Base-by-base conservation (phyloP, 805 yeast species). In the Candida suzukii region DNA sequence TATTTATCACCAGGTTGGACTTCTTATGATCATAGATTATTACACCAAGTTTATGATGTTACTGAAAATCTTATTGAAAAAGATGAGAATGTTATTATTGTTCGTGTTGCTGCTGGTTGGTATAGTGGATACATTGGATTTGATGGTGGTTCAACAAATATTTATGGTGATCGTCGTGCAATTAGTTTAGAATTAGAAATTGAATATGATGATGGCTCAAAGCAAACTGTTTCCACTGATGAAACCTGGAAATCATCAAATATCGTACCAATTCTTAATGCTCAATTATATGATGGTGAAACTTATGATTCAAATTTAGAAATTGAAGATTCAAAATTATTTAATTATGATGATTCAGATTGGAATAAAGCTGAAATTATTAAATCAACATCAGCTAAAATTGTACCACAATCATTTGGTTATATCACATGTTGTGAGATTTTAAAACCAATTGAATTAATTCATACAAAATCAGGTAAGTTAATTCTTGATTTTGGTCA, bases 1-100 rank as follows among this genome's bases (percentile, higher is more conserved):
- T 39, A 40, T 32, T 44, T 54, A 13, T 49, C 50, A 13, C 59
- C 59, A 7, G 59, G 59, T 8, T 54, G 57, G 58, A 54, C 57
- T 5, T 47, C 52, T 26, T 54, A 54, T 39, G 39, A 48, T 12
- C 46, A 51, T 38, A 38, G 59, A 7, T 17, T 54, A 14, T 43
- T 45, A 24, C 52, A 54, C 28, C 54, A 47, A 26, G 47, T 46
- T 9, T 50, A 49, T 38, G 56, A 53, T 41, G 51, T 55, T 20
- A 37, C 47, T 14, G 32, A 38, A 4, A 39, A 42, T 14, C 33
- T 52, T 13, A 29, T n/a, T n/a, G n/a, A 27, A 14, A 16, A 14
- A n/a, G 44, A 41, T 10, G 37, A 18, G 13, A 50, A 51, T 41
- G 53, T 47, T 16, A 42, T 52, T 33, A 47, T 50, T 7, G 48